A percentile compares a stretch with the other conserved stretches of the same genome.
Conservation (phyloP, 2,329 filamentous ascomycete species). For the Colletotrichum somersetense region DNA sequence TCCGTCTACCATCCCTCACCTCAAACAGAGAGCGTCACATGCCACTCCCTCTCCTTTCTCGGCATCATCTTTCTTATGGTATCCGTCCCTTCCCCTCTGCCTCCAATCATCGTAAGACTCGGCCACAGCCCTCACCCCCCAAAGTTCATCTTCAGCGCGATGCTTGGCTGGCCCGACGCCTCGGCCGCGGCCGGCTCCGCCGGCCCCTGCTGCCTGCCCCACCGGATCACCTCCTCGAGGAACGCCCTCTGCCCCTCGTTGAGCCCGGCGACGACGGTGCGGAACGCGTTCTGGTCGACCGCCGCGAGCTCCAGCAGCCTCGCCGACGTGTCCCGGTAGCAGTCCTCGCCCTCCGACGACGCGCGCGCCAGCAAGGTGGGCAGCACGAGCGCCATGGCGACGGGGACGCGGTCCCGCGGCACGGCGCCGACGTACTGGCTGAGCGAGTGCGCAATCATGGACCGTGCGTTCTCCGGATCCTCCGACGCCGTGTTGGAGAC, state of each 20-base stretch:
- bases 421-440: slow-evolving; percentile 74
- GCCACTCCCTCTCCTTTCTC: neutral
- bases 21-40: neutral
- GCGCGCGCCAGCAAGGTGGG: slow-evolving; percentile 82
- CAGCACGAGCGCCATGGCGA: slow-evolving; percentile 81
- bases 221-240: slow-evolving; percentile 84
- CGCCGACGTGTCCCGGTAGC: slow-evolving; percentile 80
- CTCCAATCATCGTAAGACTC: neutral
- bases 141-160: slow-evolving; percentile 97
- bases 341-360: slow-evolving; percentile 68
- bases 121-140: slow-evolving; percentile 54
- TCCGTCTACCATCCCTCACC: neutral
- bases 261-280: slow-evolving; percentile 79
- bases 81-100: neutral
- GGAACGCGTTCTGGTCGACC: slow-evolving; percentile 79
- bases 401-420: slow-evolving; percentile 59
- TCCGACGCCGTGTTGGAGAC: slow-evolving; percentile 77
- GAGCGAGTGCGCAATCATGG: slow-evolving; percentile 79
- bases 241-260: slow-evolving; percentile 77
- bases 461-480: slow-evolving; percentile 81
- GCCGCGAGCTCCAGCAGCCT: slow-evolving; percentile 85
- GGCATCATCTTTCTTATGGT: neutral
- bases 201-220: slow-evolving; percentile 64
- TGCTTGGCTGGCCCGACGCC: slow-evolving; percentile 76
- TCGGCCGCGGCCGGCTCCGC: slow-evolving; percentile 55